A percentile compares a stretch with the other conserved stretches of the same genome.
These are phyloP conservation scores for Alloteropsis angusta DNA, from an alignment of 202 grass and related monocot genomes.

Conservation along the genomic window DNA sequence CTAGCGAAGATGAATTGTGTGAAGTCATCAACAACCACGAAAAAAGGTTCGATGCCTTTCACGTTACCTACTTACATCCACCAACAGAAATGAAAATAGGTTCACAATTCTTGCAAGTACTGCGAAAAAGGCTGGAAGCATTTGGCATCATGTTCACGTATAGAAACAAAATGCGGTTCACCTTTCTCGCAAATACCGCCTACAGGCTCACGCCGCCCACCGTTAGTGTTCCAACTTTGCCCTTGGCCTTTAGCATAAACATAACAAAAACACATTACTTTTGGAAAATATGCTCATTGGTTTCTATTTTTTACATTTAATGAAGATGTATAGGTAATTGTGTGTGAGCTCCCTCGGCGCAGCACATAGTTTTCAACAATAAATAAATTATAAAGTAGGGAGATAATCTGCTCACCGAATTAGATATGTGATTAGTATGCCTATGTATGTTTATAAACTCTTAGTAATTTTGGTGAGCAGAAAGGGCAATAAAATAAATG, in stretches of 20 bases:
- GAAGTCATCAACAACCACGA: constrained; percentile 16
- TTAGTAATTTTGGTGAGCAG: not conserved
- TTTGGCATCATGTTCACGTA: not conserved
- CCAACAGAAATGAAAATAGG: not conserved
- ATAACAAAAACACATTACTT: not conserved
- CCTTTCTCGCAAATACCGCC: not conserved
- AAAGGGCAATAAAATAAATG: not conserved
- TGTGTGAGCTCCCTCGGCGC: not conserved
- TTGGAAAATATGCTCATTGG: not conserved
- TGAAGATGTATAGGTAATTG: not conserved
- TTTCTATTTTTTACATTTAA: not conserved
- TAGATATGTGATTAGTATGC: not conserved
- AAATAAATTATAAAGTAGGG: not conserved
- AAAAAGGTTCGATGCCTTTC: constrained; percentile 19
- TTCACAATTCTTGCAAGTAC: not conserved
- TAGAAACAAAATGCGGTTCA: not conserved
- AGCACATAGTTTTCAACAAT: not conserved
- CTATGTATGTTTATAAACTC: not conserved
- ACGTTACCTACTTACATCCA: not conserved
- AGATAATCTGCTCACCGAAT: not conserved
- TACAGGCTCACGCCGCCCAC: not conserved
- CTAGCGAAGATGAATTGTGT: constrained; percentile 1
- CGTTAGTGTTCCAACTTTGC: not conserved
- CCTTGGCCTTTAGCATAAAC: not conserved
- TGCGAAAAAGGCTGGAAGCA: constrained; percentile 5